Evolutionary conservation across 2,329 filamentous ascomycete species (phyloP).

Genomic region (Fusarium praegraminearum): DNA sequence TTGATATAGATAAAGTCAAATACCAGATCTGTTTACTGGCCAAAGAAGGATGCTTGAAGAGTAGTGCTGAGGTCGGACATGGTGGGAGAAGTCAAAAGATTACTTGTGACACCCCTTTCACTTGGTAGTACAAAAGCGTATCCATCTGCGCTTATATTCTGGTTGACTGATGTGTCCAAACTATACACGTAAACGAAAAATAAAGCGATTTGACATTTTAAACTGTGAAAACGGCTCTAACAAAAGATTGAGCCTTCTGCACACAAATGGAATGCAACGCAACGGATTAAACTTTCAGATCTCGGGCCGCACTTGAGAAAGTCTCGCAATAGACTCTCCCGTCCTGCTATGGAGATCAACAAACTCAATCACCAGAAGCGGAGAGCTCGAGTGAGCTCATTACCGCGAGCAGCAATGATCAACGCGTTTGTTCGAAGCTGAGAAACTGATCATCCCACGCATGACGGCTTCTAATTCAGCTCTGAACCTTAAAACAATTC

Average conservation of each 20-base stretch:
- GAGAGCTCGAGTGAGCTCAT: neutral
- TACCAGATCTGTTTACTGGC: accelerated
- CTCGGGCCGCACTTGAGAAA: neutral
- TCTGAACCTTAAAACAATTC: neutral
- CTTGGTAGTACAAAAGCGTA: accelerated
- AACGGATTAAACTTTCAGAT: no score
- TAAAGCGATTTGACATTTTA: accelerated
- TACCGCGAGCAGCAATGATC: neutral
- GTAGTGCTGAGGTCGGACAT: neutral
- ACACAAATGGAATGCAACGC: neutral
- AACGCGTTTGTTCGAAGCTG: neutral
- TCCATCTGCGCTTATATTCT: neutral
- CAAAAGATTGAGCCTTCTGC: neutral
- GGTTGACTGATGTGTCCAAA: neutral
- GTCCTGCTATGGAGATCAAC: neutral
- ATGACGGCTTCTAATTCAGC: neutral
- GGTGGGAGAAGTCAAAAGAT: neutral
- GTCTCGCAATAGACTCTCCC: no score
- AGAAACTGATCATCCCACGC: neutral
- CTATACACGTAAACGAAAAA: neutral
- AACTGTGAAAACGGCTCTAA: neutral
- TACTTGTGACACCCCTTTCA: accelerated
- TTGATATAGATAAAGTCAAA: neutral
- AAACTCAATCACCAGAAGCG: neutral
- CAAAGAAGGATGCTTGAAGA: accelerated